A percentile compares a stretch with the other conserved stretches of the same genome.
These are phyloP conservation scores for Dryas integrifolia DNA, from an alignment of 331 rosid genomes.

Conservation along the genomic window DNA sequence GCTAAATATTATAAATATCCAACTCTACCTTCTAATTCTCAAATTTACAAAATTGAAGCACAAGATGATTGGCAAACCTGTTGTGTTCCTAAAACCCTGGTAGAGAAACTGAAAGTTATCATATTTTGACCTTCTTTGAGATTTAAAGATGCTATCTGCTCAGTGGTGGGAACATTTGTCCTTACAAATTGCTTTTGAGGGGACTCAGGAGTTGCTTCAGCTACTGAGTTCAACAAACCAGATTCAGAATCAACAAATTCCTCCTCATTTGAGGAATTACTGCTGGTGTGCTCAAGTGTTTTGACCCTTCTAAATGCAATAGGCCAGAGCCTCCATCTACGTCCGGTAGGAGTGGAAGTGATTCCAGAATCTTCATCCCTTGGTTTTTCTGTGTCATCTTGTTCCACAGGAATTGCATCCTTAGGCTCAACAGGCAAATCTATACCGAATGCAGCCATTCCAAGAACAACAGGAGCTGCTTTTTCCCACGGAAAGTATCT, in stretches of 20 bases:
- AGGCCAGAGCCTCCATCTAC: constrained; percentile 92
- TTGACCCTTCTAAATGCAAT: constrained; percentile 80
- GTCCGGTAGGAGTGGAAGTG: constrained; percentile 52
- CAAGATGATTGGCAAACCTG: constrained; percentile 59
- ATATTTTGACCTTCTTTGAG: constrained; percentile 92
- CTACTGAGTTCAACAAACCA: constrained; percentile 36
- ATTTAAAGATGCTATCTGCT: constrained; percentile 92
- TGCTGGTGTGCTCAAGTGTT: constrained; percentile 66
- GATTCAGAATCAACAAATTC: constrained; percentile 89
- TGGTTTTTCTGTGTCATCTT: constrained; percentile 47
- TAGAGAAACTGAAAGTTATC: constrained; percentile 79
- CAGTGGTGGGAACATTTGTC: constrained; percentile 88
- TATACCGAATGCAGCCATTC: constrained; percentile 64
- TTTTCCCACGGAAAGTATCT: constrained; percentile 82
- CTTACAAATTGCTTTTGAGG: constrained; percentile 68
- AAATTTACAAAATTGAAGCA: constrained; percentile 8
- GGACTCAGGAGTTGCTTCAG: constrained; percentile 50
- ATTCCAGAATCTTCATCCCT: constrained; percentile 42
- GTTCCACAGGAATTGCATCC: constrained; percentile 77
- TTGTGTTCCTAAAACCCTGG: constrained; percentile 85
- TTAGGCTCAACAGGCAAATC: constrained; percentile 61
- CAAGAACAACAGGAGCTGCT: constrained; percentile 84
- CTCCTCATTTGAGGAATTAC: constrained; percentile 66
- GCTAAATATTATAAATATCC: constrained; percentile 16
- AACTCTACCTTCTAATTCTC: not conserved